phyloP scores from a whole-genome alignment of 352 stramenopile species.

The Globisporangium radiosum region DNA sequence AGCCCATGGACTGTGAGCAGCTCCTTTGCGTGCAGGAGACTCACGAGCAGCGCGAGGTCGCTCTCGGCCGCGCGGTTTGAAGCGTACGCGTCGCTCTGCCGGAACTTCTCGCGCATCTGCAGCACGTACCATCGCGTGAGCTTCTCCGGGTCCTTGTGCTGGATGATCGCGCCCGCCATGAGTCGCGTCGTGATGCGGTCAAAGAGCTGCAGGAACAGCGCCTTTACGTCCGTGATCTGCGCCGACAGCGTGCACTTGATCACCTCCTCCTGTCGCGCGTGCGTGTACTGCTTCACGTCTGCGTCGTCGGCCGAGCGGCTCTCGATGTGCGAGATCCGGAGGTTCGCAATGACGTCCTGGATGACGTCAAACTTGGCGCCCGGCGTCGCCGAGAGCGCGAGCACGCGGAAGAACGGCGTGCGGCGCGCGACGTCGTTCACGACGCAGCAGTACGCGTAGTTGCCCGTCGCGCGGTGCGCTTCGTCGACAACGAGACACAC shows the following conservation, averaged over 20 bases:
- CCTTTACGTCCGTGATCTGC: constrained; percentile 63
- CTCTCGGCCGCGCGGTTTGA: constrained; percentile 65
- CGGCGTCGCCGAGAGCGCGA: constrained; percentile 96
- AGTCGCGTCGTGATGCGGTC: constrained; percentile 56
- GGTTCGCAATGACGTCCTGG: constrained; percentile 93
- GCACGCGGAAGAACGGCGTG: constrained; percentile 84
- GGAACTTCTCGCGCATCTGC: constrained; percentile 66
- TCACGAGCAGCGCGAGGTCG: constrained; percentile 70
- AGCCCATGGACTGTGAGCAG: constrained; percentile 72
- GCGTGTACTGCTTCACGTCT: constrained; percentile 89
- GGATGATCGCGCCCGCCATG: constrained; percentile 46
- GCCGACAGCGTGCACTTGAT: constrained; percentile 61
- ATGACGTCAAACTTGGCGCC: constrained; percentile 94
- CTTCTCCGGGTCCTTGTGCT: constrained; percentile 64
- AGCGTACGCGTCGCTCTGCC: constrained; percentile 53
- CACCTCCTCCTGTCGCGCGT: constrained; percentile 77
- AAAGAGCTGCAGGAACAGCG: constrained; percentile 57
- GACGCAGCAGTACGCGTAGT: constrained; percentile 96
- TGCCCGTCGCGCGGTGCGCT: constrained; percentile 94
- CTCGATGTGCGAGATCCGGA: constrained; percentile 95
- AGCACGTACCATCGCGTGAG: constrained; percentile 79
- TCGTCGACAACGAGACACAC: constrained; percentile 98
- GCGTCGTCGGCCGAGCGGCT: constrained; percentile 91
- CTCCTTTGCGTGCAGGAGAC: constrained; percentile 70
- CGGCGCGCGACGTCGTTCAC: constrained; percentile 60